Conservation (phyloP, 2,329 filamentous ascomycete genomes). For the Colletotrichum sojae region DNA sequence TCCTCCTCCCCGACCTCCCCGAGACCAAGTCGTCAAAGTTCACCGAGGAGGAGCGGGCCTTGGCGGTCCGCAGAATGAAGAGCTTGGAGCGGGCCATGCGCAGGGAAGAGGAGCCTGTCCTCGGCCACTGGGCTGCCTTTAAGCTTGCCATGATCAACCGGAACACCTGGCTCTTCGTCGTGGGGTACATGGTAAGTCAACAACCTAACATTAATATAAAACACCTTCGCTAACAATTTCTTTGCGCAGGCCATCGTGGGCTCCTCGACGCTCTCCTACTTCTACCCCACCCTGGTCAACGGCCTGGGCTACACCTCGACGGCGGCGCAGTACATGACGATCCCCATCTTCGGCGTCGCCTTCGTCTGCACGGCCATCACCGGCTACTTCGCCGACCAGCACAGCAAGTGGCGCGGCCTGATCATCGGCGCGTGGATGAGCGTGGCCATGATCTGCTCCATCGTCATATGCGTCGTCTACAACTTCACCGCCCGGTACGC, state of each 20-base stretch:
- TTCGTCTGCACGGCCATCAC: conserved; percentile 64
- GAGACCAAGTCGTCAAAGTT: conserved; percentile 71
- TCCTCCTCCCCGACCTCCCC: conserved; percentile 79
- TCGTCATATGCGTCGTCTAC: conserved; percentile 63
- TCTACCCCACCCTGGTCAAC: conserved; percentile 51
- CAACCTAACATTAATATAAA: no score
- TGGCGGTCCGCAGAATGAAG: conserved; percentile 74
- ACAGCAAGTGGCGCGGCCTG: conserved; percentile 59
- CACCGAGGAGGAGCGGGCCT: conserved; percentile 68
- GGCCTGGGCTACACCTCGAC: conserved; percentile 50
- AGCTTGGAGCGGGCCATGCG: conserved; percentile 73
- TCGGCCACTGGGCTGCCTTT: conserved; percentile 37
- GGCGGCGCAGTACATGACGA: conserved; percentile 54
- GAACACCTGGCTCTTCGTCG: conserved; percentile 56
- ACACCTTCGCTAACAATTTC: not conserved
- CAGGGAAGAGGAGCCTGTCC: conserved; percentile 73
- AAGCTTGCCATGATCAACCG: conserved; percentile 53
- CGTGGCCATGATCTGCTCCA: conserved; percentile 54
- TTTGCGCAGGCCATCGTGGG: conserved; percentile 47
- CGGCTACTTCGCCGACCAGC: conserved; percentile 62
- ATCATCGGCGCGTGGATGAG: conserved; percentile 65
- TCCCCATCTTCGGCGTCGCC: conserved; percentile 67
- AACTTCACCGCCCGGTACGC: conserved; percentile 66
- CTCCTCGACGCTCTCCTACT: conserved; percentile 50
- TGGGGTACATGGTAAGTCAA: conserved; percentile 56